Evolutionary conservation across 2,329 filamentous ascomycete genomes (phyloP), one percentile per base, ranked within the genome.

Genomic region (Hymenotorrendiella dingleyae): DNA sequence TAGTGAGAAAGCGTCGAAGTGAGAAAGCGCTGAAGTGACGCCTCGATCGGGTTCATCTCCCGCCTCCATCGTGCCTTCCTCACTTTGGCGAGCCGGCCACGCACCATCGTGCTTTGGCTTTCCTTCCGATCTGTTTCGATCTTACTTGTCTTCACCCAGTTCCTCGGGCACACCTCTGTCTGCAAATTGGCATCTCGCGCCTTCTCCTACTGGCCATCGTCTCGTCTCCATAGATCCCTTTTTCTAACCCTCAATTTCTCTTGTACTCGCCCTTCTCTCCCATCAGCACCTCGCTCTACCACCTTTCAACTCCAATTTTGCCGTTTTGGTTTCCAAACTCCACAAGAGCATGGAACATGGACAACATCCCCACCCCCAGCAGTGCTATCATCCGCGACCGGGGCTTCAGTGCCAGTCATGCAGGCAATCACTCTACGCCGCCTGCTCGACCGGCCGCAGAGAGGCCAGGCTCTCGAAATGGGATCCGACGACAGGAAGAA

Each of bases 401-500:
- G 35, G 46, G 16, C 4, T 33, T 39, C 41, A 47, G 34, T 36
- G 47, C 46, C 19, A 47, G 30, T 19, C 42, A 43, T 14, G 28
- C 29, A n/a, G 36, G 16, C 19, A 41, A 30, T 20, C 32, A 43
- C 35, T 37, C 48, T 8, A 43, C 46, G 22, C 46, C 46, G 22
- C 46, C 49, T 45, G 40, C 48, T 41, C 52, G 48, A 32, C 40
- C 43, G 16, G 46, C 21, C 24, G 47, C 45, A 24, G 52, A 54
- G 21, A 45, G 39, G 46, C 36, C 28, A 7, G 36, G 36, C 8
- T 23, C 36, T 10, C 33, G 42, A 9, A 44, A 50, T 51, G 66
- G 45, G 66, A 67, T 37, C 66, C 71, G 42, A 69, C 69, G 42
- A 56, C 8, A 22, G 4, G 40, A 46, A 22, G 54, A 58, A 35